Conservation (phyloP, 352 stramenopile genomes). For the Phytophthora foliorum region DNA sequence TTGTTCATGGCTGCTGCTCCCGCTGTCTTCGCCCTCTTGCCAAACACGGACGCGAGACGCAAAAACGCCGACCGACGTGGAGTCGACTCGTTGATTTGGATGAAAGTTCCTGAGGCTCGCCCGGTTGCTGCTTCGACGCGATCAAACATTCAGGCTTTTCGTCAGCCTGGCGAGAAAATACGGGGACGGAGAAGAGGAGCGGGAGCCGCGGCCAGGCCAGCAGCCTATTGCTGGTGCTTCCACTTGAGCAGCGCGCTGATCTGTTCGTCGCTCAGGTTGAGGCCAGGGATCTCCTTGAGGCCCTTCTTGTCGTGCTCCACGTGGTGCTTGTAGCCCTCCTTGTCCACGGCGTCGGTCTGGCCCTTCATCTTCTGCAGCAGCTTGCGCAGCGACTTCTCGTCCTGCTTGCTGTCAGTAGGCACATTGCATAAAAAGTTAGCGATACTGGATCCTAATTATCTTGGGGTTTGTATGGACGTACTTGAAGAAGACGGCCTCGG, state of each 20-base stretch:
- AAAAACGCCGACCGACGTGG: slow-evolving; percentile 7
- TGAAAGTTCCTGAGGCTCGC: slow-evolving; percentile 22
- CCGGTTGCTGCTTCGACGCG: slow-evolving; percentile 20
- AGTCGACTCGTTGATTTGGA: slow-evolving; percentile 17
- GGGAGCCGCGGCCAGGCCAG: not conserved
- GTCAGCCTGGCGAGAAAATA: slow-evolving; percentile 9
- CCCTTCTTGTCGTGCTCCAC: slow-evolving; percentile 82
- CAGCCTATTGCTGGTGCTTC: slow-evolving; percentile 90
- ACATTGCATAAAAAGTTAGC: slow-evolving; percentile 1
- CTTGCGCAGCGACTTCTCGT: slow-evolving; percentile 89
- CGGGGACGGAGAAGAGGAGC: slow-evolving; percentile 5
- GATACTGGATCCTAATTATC: slow-evolving; percentile 14
- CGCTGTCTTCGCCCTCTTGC: slow-evolving; percentile 1
- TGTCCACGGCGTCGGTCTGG: slow-evolving; percentile 78
- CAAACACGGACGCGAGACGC: not conserved
- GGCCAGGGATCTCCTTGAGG: slow-evolving; percentile 69
- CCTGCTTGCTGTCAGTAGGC: slow-evolving; percentile 71
- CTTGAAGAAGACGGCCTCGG: slow-evolving; percentile 88
- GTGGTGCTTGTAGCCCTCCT: slow-evolving; percentile 72
- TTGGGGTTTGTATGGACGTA: slow-evolving; percentile 42
- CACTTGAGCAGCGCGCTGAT: slow-evolving; percentile 88
- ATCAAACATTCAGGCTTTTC: not conserved
- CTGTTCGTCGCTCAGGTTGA: slow-evolving; percentile 76
- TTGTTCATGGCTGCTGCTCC: slow-evolving; percentile 23
- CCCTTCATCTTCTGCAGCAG: slow-evolving; percentile 91